Evolutionary conservation across 495 filamentous ascomycete species (phyloP).

Genomic region (Annulohypoxylon nitens): DNA sequence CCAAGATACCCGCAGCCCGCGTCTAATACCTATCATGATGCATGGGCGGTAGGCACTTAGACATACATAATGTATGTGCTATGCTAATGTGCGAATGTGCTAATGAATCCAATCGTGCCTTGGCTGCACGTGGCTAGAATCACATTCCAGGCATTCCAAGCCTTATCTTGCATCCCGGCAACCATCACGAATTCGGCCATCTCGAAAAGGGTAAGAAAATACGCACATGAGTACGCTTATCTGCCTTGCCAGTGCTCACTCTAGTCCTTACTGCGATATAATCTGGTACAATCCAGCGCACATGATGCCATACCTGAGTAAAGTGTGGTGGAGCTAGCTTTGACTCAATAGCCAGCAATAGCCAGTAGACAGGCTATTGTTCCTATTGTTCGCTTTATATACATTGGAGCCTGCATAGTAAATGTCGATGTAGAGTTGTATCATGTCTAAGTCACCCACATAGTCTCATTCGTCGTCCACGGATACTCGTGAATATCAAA

Average conservation of each 20-base stretch:
- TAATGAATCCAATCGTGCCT: slow-evolving; percentile 34
- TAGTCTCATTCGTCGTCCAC: neutral
- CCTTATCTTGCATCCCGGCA: slow-evolving; percentile 50
- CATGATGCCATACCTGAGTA: slow-evolving; percentile 41
- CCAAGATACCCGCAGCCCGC: slow-evolving; percentile 23
- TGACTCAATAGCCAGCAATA: neutral
- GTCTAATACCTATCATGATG: slow-evolving; percentile 15
- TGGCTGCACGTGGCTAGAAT: slow-evolving; percentile 48
- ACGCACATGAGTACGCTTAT: slow-evolving; percentile 45
- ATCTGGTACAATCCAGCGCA: slow-evolving; percentile 40
- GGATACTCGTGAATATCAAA: neutral
- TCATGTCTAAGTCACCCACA: slow-evolving; percentile 15
- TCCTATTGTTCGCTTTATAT: neutral
- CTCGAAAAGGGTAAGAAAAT: slow-evolving; percentile 41
- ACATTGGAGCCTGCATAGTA: slow-evolving; percentile 6
- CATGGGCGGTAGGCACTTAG: neutral
- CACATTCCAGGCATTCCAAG: slow-evolving; percentile 46
- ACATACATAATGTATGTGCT: neutral
- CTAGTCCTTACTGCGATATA: slow-evolving; percentile 30
- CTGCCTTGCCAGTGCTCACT: slow-evolving; percentile 22
- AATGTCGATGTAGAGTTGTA: slow-evolving; percentile 15
- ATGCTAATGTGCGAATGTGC: slow-evolving; percentile 14
- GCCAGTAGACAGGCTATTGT: neutral
- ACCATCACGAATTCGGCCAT: slow-evolving; percentile 48
- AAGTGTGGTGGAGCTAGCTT: slow-evolving; percentile 26